Base-by-base conservation (phyloP, 2,329 filamentous ascomycete species). In the Microsporum canis region DNA sequence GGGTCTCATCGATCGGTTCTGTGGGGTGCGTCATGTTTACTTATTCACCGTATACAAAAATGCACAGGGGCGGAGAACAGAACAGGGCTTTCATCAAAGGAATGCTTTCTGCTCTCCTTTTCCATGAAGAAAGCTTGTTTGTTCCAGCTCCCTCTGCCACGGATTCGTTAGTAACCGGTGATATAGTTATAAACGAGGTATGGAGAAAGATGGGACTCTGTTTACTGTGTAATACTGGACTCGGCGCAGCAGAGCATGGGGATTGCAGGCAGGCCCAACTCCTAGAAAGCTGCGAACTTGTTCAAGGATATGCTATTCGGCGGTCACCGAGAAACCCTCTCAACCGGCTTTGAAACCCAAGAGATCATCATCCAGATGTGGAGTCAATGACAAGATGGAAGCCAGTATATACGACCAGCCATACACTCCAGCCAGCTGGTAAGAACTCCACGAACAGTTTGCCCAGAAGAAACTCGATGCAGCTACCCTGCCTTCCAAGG, bases 1-100 rank as follows among this genome's bases (percentile, higher is more conserved):
- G 51, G 31, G n/a, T 55, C 51, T 55, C 51, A 55, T 55, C 51
- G 51, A 55, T 55, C 51, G 51, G 33, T 55, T 55, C 33, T 55
- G 51, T 55, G 51, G 51, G 51, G 51, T 55, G 31, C 51, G 8
- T 34, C 51, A 55, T 55, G 29, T 36, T 17, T 14, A 31, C 45
- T 31, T 33, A n/a, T 23, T 45, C 14, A 23, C 23, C 45, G 45
- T 29, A 51, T 29, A 29, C 45, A 5, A 51, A 23, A 10, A 36
- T 51, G 45, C 45, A 51, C 4, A 29, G 45, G 7, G 23, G 51
- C 14, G 14, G 51, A 55, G 51, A 55, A 34, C 51, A 2, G 29
- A 33, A 12, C 14, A 51, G 17, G 43, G 43, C 8, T 17, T 47
- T 47, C 33, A 55, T 34, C 31, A 23, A 55, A 14, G 51, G 23